Evolutionary conservation across 2,329 filamentous ascomycete genomes (phyloP), one percentile per base, ranked within the genome.

Genomic region (Sporothrix mexicana): DNA sequence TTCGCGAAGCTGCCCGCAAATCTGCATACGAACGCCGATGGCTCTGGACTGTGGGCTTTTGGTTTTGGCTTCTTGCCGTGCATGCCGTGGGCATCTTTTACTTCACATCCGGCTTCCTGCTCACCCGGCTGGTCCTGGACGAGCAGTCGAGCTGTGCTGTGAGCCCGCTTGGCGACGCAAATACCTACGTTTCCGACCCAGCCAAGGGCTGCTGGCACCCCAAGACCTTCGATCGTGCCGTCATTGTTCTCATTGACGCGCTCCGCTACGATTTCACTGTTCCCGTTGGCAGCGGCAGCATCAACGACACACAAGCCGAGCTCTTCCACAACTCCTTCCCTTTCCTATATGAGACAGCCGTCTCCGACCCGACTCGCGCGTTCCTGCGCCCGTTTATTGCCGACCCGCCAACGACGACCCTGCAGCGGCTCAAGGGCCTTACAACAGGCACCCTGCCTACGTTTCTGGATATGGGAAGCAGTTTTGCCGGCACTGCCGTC

Each of bases 181-280:
- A 20, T 57, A 75, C 79, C 49, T 82, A 81, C 10, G 80, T 79
- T 61, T 81, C 83, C 9, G 86, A 83, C 17, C 81, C 84, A 2
- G 83, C 88, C 25, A 85, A 87, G 73, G 96, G 96, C 76, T 99
- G 96, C 86, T 99, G 96, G 96, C 94, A 98, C 80, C 93, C 94
- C 47, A 97, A 94, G 83, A 93, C 90, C 1, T 99, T 98, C 80
- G 89, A 97, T 75, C 96, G 95, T 80, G 95, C 95, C 12, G 91
- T 99, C 64, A 88, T 99, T 30, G 88, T 99, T 72, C 84, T 99
- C 69, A 92, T 99, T 73, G 96, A 99, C 81, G 96, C 96, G 70
- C 86, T 99, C 73, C 92, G 96, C 74, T 99, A 99, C 82, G 96
- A 99, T 81, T 99, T 99, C 78, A 97, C 95, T 0, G 89, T 98